Percentiles rank a stretch among this genome's conserved stretches.
Evolutionary conservation across 2,329 filamentous ascomycete species (phyloP).

Genomic region (Tympanopsis confertula): DNA sequence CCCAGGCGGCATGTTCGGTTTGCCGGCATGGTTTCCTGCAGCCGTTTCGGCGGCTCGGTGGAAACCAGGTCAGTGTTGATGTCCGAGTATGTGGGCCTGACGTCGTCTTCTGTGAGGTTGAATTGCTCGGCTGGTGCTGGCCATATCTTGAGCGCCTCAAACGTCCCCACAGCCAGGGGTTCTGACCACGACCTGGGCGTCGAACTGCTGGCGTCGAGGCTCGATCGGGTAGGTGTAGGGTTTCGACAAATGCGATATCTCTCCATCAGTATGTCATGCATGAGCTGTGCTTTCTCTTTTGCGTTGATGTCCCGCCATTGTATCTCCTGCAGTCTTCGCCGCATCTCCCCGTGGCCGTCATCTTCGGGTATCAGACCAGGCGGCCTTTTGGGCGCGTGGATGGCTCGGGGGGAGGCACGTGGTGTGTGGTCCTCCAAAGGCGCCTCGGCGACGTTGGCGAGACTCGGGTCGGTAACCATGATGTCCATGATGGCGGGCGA

Average conservation of each 20-base stretch:
- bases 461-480: too few relatives aligned
- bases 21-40: slow-evolving; percentile 4
- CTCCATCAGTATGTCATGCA: slow-evolving; percentile 62
- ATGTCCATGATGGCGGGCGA: too few relatives aligned
- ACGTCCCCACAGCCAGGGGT: slow-evolving; percentile 27
- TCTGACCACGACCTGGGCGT: slow-evolving; percentile 19
- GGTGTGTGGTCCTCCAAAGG: background rate
- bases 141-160: slow-evolving; percentile 49
- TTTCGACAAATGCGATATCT: slow-evolving; percentile 34
- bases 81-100: slow-evolving; percentile 53
- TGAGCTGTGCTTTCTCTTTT: slow-evolving; percentile 57
- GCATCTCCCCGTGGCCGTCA: slow-evolving; percentile 63
- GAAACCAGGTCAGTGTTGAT: slow-evolving; percentile 14
- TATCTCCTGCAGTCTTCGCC: slow-evolving; percentile 57
- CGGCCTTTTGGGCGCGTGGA: background rate
- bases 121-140: slow-evolving; percentile 29
- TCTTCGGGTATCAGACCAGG: slow-evolving; percentile 50
- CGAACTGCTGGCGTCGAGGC: slow-evolving; percentile 15
- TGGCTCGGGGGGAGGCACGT: background rate
- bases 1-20: slow-evolving; percentile 37
- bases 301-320: slow-evolving; percentile 46
- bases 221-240: slow-evolving; percentile 20
- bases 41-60: background rate
- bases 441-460: background rate
- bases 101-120: slow-evolving; percentile 44